A percentile compares a stretch with the other conserved stretches of the same genome.
Evolutionary conservation across 2,329 filamentous ascomycete species (phyloP).

Genomic region (Ophiostoma australiae): DNA sequence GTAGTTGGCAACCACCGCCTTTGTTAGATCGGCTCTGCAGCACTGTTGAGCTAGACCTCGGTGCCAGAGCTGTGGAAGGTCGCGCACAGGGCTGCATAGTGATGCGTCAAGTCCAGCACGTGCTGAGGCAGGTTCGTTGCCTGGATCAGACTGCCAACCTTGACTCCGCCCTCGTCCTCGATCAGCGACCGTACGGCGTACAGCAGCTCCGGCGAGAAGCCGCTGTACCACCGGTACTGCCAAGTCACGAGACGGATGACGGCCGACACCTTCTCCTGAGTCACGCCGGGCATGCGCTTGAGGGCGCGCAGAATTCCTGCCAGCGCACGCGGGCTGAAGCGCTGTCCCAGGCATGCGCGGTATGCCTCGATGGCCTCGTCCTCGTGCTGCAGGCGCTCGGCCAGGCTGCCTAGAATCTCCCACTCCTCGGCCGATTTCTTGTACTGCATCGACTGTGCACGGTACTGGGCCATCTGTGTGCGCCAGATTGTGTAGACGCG

Average conservation of each 20-base stretch:
- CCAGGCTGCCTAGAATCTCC: constrained; percentile 93
- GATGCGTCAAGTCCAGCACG: constrained; percentile 89
- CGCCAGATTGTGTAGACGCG: constrained; percentile 99
- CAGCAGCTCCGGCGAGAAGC: constrained; percentile 91
- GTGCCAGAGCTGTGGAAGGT: constrained; percentile 93
- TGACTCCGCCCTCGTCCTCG: constrained; percentile 95
- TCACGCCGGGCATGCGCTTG: constrained; percentile 43
- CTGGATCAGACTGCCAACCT: constrained; percentile 94
- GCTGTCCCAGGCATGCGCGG: constrained; percentile 75
- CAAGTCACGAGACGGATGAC: constrained; percentile 89
- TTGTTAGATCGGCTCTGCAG: neutral
- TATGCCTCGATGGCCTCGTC: constrained; percentile 94
- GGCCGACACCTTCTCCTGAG: constrained; percentile 70
- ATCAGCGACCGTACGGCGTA: constrained; percentile 87
- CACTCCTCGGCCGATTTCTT: constrained; percentile 96
- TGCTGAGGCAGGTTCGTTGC: constrained; percentile 89
- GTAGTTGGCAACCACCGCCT: neutral
- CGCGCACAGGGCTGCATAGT: constrained; percentile 91
- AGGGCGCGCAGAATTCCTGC: constrained; percentile 76
- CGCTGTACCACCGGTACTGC: constrained; percentile 99
- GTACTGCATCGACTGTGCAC: constrained; percentile 88
- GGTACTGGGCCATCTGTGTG: constrained; percentile 93
- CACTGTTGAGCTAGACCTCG: constrained; percentile 66
- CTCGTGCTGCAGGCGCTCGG: constrained; percentile 84
- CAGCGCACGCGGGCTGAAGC: constrained; percentile 91